Evolutionary conservation across 2,329 filamentous ascomycete species (phyloP).

Genomic region (Colletotrichum zoysiae): DNA sequence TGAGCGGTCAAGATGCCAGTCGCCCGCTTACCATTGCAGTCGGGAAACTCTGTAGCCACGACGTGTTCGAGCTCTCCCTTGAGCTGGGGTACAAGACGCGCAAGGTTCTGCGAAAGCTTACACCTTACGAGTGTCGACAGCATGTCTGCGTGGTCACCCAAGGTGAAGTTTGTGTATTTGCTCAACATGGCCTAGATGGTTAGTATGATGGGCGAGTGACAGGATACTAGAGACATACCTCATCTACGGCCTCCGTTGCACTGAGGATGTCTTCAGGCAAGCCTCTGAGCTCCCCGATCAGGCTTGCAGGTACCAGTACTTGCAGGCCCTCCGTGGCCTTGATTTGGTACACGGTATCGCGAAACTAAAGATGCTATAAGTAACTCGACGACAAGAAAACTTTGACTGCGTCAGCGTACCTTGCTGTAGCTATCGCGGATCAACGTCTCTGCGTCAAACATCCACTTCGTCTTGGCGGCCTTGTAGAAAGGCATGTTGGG

Average conservation of each 20-base stretch:
- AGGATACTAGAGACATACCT: conserved; percentile 50
- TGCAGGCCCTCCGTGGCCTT: conserved; percentile 64
- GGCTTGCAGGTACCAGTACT: conserved; percentile 59
- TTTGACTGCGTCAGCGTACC: conserved; percentile 47
- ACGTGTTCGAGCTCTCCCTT: conserved; percentile 62
- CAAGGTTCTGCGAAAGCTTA: conserved; percentile 62
- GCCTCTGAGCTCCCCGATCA: conserved; percentile 61
- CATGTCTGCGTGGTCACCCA: conserved; percentile 60
- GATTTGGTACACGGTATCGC: conserved; percentile 63
- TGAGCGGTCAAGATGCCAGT: neutral
- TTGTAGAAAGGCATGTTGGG: conserved; percentile 61
- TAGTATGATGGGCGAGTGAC: neutral
- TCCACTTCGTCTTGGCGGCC: conserved; percentile 63
- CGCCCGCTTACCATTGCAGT: conserved; percentile 55
- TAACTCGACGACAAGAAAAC: too few species aligned
- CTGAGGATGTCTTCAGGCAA: conserved; percentile 63
- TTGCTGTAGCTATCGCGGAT: conserved; percentile 64
- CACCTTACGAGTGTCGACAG: conserved; percentile 59
- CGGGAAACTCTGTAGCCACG: conserved; percentile 60
- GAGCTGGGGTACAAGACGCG: conserved; percentile 59
- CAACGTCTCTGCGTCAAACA: conserved; percentile 62
- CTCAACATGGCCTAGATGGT: conserved; percentile 60
- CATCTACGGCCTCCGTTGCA: conserved; percentile 61
- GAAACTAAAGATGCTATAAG: conserved; percentile 53
- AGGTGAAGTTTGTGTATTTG: conserved; percentile 64